Evolutionary conservation across 768 basidiomycete species (phyloP), one percentile per base, ranked within the genome.

Genomic region (Macrolepiota fuliginosa): DNA sequence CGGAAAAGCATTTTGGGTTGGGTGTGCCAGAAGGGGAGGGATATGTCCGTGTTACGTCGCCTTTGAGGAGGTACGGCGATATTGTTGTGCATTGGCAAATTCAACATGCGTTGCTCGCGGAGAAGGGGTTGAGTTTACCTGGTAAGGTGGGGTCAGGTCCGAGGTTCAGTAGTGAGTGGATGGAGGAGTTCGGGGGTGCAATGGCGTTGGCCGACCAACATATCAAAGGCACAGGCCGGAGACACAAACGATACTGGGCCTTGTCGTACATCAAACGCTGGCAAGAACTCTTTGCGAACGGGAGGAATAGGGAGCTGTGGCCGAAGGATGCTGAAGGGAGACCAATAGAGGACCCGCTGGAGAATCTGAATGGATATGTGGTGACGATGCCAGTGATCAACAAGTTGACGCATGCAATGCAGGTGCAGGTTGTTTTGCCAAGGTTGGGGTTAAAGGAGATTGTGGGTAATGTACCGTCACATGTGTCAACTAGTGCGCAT

Each of bases 21-120:
- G 94, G 90, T 0, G 71, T 92, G n/a, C 77, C 79, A 2, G 81
- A 83, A 1, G 83, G 84, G 45, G 89, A 90, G 64, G 96, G 96
- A 3, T 99, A 99, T 71, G 74, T 81, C 17, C 84, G 91, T 22
- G 86, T 83, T 9, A 98, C 97, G 9, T 93, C 90, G 4, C 97
- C 97, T 0, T 76, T 99, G 47, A 83, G 97, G 45, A 86, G 97
- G 47, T 97, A 86, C 72, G 73, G 76, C 37, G 97, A 99, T 72
- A 71, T 97, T 59, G 71, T 95, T 12, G 76, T 78, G 10, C 97
- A 98, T 74, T 99, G 95, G 94, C 96, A 98, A 72, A 85, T 99
- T 73, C 96, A 97, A 69, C 77, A 87, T 54, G 83, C 83, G 4
- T 73, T 98, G 11, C 74, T 90, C 6, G 72, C 77, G 15, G 64